Conservation (phyloP, 2,329 filamentous ascomycete species). For the Pyricularia sp. region DNA sequence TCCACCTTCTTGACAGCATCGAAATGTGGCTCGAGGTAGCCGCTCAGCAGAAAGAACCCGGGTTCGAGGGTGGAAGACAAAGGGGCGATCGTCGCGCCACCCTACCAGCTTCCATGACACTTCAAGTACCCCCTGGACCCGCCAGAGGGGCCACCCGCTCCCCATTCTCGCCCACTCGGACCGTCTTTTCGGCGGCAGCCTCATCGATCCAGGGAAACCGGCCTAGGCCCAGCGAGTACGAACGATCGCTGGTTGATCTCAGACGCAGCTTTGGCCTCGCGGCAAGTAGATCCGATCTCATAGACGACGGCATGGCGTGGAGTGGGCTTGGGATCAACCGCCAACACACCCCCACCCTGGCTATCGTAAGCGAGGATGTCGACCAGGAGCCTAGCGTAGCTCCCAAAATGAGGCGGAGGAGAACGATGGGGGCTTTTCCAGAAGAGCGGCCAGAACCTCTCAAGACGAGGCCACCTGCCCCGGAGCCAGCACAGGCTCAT, state of each 20-base stretch:
- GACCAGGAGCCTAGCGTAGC: not conserved
- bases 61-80: not conserved
- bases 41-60: not conserved
- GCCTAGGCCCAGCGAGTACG: not conserved
- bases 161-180: not conserved
- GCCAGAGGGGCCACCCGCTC: too few species aligned
- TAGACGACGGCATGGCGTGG: not conserved
- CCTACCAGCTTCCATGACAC: not conserved
- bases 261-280: slow-evolving; percentile 2
- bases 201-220: not conserved
- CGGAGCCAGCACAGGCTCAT: not conserved
- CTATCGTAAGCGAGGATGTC: not conserved
- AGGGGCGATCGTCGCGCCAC: not conserved
- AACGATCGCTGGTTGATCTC: not conserved
- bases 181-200: not conserved
- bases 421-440: too few species aligned
- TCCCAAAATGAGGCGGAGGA: not conserved
- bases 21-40: not conserved
- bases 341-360: not conserved
- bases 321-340: not conserved
- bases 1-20: slow-evolving; percentile 1
- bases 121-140: not conserved
- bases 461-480: not conserved
- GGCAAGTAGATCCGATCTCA: not conserved
- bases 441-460: not conserved